Evolutionary conservation across 2,329 filamentous ascomycete genomes (phyloP).

Genomic region (Cryphonectria carpinicola): DNA sequence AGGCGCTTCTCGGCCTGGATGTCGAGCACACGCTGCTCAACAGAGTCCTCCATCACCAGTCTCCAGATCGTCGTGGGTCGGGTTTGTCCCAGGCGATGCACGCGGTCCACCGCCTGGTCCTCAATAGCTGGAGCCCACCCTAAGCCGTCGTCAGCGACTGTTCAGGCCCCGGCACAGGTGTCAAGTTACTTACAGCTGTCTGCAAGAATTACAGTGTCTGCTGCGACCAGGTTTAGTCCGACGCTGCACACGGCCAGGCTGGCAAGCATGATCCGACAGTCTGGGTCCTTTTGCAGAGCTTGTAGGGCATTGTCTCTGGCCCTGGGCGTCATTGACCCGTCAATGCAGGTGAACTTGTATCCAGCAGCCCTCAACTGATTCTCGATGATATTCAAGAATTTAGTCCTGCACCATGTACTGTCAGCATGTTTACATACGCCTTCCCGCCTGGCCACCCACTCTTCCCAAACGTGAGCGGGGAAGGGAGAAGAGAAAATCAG

Average conservation of each 20-base stretch:
- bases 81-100: conserved; percentile 83
- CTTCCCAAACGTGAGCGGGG: not conserved
- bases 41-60: conserved; percentile 76
- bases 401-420: conserved; percentile 45
- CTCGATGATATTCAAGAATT: conserved; percentile 74
- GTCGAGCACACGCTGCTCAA: conserved; percentile 80
- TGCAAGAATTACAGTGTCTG: conserved; percentile 81
- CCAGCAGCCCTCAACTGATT: conserved; percentile 64
- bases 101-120: conserved; percentile 87
- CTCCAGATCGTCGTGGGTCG: conserved; percentile 79
- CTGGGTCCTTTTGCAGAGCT: conserved; percentile 67
- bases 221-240: conserved; percentile 82
- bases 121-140: conserved; percentile 94
- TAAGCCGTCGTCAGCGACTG: conserved; percentile 22
- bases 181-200: conserved; percentile 66
- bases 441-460: not conserved
- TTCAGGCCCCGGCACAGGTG: not conserved
- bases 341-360: conserved; percentile 72
- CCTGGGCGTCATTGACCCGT: conserved; percentile 75
- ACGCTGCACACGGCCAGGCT: conserved; percentile 83
- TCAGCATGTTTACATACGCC: not conserved
- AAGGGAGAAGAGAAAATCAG: not conserved
- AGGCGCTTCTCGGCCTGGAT: conserved; percentile 80
- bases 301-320: conserved; percentile 74
- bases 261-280: conserved; percentile 77